Evolutionary conservation across 768 basidiomycete genomes (phyloP).

Genomic region (Pseudohyphozyma bogoriensis): DNA sequence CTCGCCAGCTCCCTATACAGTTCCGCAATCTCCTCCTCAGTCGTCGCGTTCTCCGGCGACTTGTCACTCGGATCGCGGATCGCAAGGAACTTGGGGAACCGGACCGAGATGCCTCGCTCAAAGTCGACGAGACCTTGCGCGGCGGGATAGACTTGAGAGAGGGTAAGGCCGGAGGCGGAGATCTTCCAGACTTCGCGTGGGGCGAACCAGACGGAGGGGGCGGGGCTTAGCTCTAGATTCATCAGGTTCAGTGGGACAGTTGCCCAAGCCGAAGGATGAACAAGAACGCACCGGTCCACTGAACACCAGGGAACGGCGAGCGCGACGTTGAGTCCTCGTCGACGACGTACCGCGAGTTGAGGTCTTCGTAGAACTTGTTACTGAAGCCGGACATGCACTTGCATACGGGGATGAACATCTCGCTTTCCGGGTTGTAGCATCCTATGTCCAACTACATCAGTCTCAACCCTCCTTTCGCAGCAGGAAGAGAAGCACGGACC

Average conservation of each 20-base stretch:
- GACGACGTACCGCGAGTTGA: slow-evolving; percentile 58
- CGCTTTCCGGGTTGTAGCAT: slow-evolving; percentile 22
- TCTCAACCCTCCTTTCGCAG: too few species aligned
- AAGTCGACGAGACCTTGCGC: slow-evolving; percentile 55
- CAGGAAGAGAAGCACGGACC: slow-evolving; percentile 37
- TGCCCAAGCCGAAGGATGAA: slow-evolving; percentile 54
- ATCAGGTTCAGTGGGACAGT: slow-evolving; percentile 35
- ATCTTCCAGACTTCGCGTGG: slow-evolving; percentile 65
- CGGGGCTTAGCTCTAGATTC: slow-evolving; percentile 26
- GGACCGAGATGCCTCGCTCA: slow-evolving; percentile 62
- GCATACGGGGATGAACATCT: slow-evolving; percentile 50
- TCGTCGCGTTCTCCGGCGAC: slow-evolving; percentile 58
- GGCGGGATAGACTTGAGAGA: slow-evolving; percentile 67
- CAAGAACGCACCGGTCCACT: slow-evolving; percentile 16
- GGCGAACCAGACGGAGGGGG: slow-evolving; percentile 42
- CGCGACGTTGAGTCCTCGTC: slow-evolving; percentile 48
- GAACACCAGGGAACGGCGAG: slow-evolving; percentile 6
- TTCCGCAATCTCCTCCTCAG: slow-evolving; percentile 56
- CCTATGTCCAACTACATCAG: background rate
- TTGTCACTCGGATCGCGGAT: slow-evolving; percentile 58
- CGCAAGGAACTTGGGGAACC: slow-evolving; percentile 78
- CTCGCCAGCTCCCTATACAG: slow-evolving; percentile 60
- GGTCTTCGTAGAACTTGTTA: slow-evolving; percentile 46
- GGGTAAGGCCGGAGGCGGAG: slow-evolving; percentile 40
- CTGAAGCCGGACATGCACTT: slow-evolving; percentile 92